Evolutionary conservation across 139 green algal species (phyloP).

Genomic region (Eudorina sp.): DNA sequence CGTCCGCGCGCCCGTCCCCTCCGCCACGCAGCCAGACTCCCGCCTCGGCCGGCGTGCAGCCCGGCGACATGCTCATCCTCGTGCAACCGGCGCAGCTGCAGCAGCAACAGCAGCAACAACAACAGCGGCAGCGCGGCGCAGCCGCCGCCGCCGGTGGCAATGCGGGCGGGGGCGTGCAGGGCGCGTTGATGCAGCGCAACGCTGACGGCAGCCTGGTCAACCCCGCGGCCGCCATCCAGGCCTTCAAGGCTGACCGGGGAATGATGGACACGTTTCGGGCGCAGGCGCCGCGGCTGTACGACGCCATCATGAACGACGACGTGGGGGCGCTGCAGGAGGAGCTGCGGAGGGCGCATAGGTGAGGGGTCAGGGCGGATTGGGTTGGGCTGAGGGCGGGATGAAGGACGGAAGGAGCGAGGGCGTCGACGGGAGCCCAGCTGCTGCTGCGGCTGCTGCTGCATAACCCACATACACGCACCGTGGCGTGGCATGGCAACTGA

Average conservation of each 20-base stretch:
- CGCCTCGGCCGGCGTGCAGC: conserved; percentile 55
- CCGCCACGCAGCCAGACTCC: conserved; percentile 67
- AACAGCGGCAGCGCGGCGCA: background rate
- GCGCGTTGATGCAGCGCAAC: background rate
- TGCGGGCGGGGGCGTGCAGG: background rate
- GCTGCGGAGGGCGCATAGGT: conserved; percentile 47
- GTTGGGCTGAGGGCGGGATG: no score
- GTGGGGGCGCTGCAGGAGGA: conserved; percentile 50
- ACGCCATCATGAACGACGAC: conserved; percentile 56
- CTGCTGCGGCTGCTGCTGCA: no score
- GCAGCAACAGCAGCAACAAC: conserved; percentile 26
- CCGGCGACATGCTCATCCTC: conserved; percentile 74
- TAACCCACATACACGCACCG: no score
- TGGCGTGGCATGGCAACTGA: no score
- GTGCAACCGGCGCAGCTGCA: conserved; percentile 28
- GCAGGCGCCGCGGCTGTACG: conserved; percentile 29
- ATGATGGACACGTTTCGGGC: conserved; percentile 24
- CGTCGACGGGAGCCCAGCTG: no score
- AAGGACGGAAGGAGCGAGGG: no score
- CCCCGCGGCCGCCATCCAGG: conserved; percentile 36
- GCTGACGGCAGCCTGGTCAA: conserved; percentile 34
- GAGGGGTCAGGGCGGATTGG: background rate
- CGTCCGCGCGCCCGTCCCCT: no score
- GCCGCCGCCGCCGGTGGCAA: background rate
- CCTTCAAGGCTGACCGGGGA: conserved; percentile 41